Evolutionary conservation across 2,329 filamentous ascomycete genomes (phyloP).

Genomic region (Nemania sp.): DNA sequence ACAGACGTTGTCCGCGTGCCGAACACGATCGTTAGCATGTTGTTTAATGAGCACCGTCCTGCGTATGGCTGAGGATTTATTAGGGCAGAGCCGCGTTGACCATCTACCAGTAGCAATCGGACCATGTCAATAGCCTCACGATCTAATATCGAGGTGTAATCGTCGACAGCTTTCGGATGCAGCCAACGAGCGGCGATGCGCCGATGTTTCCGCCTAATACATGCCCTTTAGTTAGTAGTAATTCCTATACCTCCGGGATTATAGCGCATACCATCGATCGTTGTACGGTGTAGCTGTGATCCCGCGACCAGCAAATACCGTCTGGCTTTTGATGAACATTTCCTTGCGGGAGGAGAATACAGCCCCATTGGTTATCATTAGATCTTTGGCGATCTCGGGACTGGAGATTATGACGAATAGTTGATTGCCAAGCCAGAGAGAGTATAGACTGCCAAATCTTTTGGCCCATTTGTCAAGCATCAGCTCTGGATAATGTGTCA

Average conservation of each 20-base stretch:
- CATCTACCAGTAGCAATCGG: constrained; percentile 4
- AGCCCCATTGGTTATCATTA: constrained; percentile 16
- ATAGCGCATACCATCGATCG: constrained; percentile 3
- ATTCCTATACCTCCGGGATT: neutral
- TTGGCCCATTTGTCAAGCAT: constrained; percentile 18
- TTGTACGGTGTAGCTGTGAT: constrained; percentile 22
- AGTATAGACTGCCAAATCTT: constrained; percentile 20
- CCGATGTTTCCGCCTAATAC: constrained; percentile 19
- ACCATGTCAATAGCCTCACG: constrained; percentile 21
- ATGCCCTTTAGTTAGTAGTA: neutral
- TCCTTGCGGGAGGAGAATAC: constrained; percentile 20
- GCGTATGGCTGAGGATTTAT: constrained; percentile 23
- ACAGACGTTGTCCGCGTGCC: constrained; percentile 15
- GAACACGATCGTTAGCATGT: constrained; percentile 23
- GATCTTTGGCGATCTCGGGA: constrained; percentile 18
- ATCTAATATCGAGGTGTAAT: constrained; percentile 15
- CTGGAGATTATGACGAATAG: constrained; percentile 22
- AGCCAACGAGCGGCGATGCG: constrained; percentile 20
- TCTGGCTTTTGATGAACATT: constrained; percentile 26
- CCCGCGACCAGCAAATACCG: constrained; percentile 17
- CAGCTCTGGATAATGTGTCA: constrained; percentile 21
- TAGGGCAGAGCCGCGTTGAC: constrained; percentile 1
- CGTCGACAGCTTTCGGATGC: constrained; percentile 7
- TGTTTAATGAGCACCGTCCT: constrained; percentile 23
- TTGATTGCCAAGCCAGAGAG: constrained; percentile 21